Base-by-base conservation (phyloP, 1,284 basidiomycete genomes). In the Fomitiporia mediterranea region DNA sequence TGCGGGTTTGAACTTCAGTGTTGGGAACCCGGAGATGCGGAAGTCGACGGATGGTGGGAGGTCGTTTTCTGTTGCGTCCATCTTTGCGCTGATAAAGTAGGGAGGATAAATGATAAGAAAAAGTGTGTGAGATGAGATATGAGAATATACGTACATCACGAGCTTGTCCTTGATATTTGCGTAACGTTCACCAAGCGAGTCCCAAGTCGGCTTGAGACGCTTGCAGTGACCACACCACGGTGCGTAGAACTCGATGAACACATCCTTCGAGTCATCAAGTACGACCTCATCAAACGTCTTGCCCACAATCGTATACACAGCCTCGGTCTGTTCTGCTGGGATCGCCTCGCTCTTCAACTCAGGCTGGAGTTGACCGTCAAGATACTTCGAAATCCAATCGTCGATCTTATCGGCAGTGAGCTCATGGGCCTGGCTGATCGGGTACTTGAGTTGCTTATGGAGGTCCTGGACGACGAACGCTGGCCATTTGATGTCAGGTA, bases 171-270 rank as follows among this genome's bases (percentile, higher is more conserved):
- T 87, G 69, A 84, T 75, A 50, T 76, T 71, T 53, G 81, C 80
- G 75, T 89, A 99, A 69, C 86, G 86, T 68, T 96, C 90, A 60
- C 84, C 97, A 40, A 99, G 84, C 35, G 79, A 82, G 64, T 98
- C 94, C 91, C 94, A 99, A 54, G 78, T 91, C 27, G 97, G 97
- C 69, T 91, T 92, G 63, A 99, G 84, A 67, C 93, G 89, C 77
- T 97, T 97, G 87, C 94, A 96, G 79, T 92, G 90, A 49, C 89
- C 90, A 64, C 93, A 96, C 96, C 97, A 99, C 54, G 92, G 86
- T 53, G 96, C 97, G 69, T 94, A 98, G 74, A 97, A 95, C 75
- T 99, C 97, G 65, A 98, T 79, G 65, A 99, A 94, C 65, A 98
- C 87, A 71, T 99, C 96, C 78, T 97, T 98, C 56, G 78, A 75